A percentile compares a stretch with the other conserved stretches of the same genome.
Conservation (phyloP, 345 rosid species). For the Rhizophora apiculata region DNA sequence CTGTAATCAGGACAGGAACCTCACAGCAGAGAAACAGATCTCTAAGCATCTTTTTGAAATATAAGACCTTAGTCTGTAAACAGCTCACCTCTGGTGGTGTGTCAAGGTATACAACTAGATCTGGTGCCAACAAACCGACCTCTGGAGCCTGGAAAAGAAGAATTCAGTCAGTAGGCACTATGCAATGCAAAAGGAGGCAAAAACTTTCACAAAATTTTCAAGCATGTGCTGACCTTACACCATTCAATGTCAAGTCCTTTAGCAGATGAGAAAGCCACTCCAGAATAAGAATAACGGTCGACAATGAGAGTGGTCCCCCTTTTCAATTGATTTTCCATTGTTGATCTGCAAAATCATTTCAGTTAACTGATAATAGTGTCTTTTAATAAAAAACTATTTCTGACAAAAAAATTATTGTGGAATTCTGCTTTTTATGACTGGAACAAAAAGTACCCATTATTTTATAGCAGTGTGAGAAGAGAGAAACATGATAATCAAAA, state of each 20-base stretch:
- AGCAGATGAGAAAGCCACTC: conserved; percentile 91
- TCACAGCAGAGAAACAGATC: not conserved
- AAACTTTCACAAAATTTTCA: not conserved
- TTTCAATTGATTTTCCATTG: conserved; percentile 77
- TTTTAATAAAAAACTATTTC: too few species aligned
- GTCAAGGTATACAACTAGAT: conserved; percentile 68
- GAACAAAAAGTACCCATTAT: too few species aligned
- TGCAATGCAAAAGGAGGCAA: not conserved
- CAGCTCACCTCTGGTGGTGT: conserved; percentile 66
- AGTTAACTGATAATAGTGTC: not conserved
- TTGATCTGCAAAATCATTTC: conserved; percentile 45
- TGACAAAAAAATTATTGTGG: too few species aligned
- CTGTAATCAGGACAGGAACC: too few species aligned
- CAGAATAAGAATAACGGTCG: conserved; percentile 89
- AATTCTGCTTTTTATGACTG: too few species aligned
- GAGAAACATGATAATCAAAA: too few species aligned
- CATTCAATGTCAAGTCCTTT: conserved; percentile 81
- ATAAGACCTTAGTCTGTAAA: conserved; percentile 1
- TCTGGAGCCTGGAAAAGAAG: conserved; percentile 60
- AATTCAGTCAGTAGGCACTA: not conserved
- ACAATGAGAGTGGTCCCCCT: conserved; percentile 76
- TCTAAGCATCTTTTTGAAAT: not conserved
- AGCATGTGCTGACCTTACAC: conserved; percentile 62
- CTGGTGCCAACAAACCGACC: conserved; percentile 75
- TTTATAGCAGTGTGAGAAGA: too few species aligned